Percentiles rank a stretch among this genome's conserved stretches.
Conservation (phyloP, 1,284 basidiomycete species). For the Exobasidium cylindrosporum region DNA sequence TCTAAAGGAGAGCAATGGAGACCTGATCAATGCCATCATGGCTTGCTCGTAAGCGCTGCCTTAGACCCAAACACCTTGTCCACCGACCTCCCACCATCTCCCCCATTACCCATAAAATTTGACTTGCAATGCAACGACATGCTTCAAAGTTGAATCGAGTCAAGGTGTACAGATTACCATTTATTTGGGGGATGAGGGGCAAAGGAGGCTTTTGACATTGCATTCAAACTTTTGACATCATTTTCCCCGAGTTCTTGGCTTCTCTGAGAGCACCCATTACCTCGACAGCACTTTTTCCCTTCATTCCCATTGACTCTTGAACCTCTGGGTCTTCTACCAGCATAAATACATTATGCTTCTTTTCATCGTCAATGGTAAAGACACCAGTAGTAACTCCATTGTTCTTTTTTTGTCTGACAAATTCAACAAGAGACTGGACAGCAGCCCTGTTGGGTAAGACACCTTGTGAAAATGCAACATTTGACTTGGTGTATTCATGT, state of each 20-base stretch:
- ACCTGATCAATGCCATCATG: conserved; percentile 22
- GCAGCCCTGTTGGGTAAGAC: conserved; percentile 68
- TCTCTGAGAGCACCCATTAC: conserved; percentile 74
- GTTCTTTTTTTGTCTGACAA: conserved; percentile 28
- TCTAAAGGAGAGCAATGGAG: conserved; percentile 54
- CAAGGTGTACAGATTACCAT: too few species aligned
- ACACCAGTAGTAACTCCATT: conserved; percentile 69
- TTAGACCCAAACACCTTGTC: background rate
- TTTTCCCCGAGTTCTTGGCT: conserved; percentile 67
- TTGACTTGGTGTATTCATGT: conserved; percentile 61
- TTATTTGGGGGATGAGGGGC: too few species aligned
- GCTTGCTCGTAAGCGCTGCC: conserved; percentile 4
- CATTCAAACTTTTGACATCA: conserved; percentile 34
- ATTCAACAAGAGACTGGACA: conserved; percentile 60
- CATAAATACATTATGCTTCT: conserved; percentile 58
- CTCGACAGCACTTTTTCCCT: conserved; percentile 59
- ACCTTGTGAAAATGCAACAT: conserved; percentile 53
- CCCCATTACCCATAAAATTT: background rate
- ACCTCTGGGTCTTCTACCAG: conserved; percentile 37
- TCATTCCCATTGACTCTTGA: conserved; percentile 54
- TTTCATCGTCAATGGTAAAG: conserved; percentile 79
- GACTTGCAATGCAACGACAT: background rate
- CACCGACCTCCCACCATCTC: too few species aligned
- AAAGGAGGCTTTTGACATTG: background rate
- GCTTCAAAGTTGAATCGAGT: background rate